Conservation (phyloP, 2,329 filamentous ascomycete genomes). For the Exophiala xenobiotica region DNA sequence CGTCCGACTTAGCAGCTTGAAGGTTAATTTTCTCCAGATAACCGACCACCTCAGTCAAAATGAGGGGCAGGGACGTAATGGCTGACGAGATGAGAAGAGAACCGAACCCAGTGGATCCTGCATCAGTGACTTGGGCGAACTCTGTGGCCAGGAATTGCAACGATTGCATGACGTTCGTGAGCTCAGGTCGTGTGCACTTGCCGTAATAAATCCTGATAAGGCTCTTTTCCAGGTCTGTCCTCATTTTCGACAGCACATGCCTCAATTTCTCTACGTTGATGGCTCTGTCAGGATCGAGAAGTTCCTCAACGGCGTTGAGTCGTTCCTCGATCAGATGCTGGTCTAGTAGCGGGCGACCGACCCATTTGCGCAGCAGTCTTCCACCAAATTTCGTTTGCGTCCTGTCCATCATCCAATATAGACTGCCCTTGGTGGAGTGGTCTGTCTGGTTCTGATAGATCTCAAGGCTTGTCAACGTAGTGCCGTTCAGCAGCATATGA, state of each 20-base stretch:
- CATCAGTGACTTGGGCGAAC: slow-evolving; percentile 65
- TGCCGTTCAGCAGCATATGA: slow-evolving; percentile 95
- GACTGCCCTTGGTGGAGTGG: slow-evolving; percentile 76
- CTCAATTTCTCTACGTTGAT: slow-evolving; percentile 71
- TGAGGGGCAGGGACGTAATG: slow-evolving; percentile 72
- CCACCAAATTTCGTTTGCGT: slow-evolving; percentile 88
- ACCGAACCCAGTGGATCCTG: slow-evolving; percentile 68
- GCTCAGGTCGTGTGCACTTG: slow-evolving; percentile 86
- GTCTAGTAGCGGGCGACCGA: slow-evolving; percentile 84
- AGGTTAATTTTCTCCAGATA: slow-evolving; percentile 85
- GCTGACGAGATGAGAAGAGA: slow-evolving; percentile 70
- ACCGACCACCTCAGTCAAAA: slow-evolving; percentile 67
- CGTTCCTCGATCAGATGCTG: slow-evolving; percentile 72
- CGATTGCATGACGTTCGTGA: slow-evolving; percentile 79
- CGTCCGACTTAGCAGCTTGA: slow-evolving; percentile 76
- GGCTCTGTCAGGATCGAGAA: slow-evolving; percentile 67
- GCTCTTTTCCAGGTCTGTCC: slow-evolving; percentile 84
- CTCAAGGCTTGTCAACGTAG: slow-evolving; percentile 88
- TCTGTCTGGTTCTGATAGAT: slow-evolving; percentile 96
- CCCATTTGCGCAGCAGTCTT: slow-evolving; percentile 87
- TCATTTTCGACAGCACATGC: slow-evolving; percentile 67
- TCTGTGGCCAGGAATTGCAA: slow-evolving; percentile 78
- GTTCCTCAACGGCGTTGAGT: slow-evolving; percentile 80
- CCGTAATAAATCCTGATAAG: slow-evolving; percentile 96
- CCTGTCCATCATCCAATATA: slow-evolving; percentile 94